Conservation (phyloP, 805 yeast species). For the Candida stauntonica region DNA sequence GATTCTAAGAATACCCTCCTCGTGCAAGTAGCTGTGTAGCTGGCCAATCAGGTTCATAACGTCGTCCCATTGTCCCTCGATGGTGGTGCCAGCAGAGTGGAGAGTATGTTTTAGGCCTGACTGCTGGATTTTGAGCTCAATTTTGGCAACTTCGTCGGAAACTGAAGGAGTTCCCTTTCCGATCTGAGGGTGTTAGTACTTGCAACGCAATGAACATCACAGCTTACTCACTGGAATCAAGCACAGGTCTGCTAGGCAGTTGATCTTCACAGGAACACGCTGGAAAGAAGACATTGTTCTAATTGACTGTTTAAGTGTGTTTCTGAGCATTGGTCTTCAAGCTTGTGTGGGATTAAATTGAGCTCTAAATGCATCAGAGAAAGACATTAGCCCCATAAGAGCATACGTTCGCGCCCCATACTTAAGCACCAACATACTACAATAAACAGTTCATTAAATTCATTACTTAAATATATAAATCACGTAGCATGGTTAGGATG, state of each 20-base stretch:
- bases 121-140: conserved; percentile 58
- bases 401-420: too few species aligned
- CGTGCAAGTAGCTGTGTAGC: conserved; percentile 69
- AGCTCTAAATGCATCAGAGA: too few species aligned
- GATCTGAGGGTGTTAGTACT: conserved; percentile 36
- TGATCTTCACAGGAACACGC: conserved; percentile 36
- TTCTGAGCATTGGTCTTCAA: conserved; percentile 7
- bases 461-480: too few species aligned
- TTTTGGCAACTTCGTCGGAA: conserved; percentile 71
- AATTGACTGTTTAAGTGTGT: not conserved
- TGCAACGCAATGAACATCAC: too few species aligned
- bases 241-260: conserved; percentile 83
- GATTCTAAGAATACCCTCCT: conserved; percentile 67
- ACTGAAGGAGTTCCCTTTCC: conserved; percentile 79
- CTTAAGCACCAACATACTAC: too few species aligned
- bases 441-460: too few species aligned
- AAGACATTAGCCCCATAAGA: too few species aligned
- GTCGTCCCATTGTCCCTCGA: conserved; percentile 89
- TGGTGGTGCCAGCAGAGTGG: conserved; percentile 91
- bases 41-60: conserved; percentile 77
- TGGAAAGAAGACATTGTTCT: conserved; percentile 19
- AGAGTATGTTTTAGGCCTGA: conserved; percentile 63
- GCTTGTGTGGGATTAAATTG: too few species aligned
- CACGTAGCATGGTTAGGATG: conserved; percentile 21
- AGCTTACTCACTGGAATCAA: conserved; percentile 64